phyloP scores from a whole-genome alignment of 192 early-diverging fungal genomes.

The Pilobolus umbonatus region DNA sequence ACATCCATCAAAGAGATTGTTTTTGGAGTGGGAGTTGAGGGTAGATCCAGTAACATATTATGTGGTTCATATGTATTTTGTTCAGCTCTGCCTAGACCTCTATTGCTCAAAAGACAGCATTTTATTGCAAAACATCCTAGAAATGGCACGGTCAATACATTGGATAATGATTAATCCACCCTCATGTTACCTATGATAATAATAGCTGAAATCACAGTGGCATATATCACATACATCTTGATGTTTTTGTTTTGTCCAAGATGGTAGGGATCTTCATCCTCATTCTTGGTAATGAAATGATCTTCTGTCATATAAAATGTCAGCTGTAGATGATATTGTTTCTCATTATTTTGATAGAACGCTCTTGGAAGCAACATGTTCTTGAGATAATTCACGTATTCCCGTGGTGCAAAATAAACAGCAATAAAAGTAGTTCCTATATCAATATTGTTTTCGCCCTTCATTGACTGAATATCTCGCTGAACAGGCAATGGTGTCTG shows the following conservation, averaged over 20 bases:
- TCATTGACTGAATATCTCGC: constrained; percentile 20
- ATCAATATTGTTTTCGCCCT: constrained; percentile 18
- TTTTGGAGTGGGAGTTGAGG: not conserved
- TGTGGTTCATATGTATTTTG: too few relatives aligned
- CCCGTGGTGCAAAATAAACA: constrained; percentile 24
- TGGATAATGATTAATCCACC: not conserved
- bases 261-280: not conserved
- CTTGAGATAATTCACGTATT: constrained; percentile 6
- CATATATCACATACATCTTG: not conserved
- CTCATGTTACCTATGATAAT: not conserved
- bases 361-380: not conserved
- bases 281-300: not conserved
- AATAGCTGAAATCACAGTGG: not conserved
- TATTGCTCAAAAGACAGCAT: not conserved
- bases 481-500: not conserved
- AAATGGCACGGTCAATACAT: not conserved
- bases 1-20: constrained; percentile 14
- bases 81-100: not conserved
- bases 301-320: constrained; percentile 10
- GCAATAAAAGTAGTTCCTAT: constrained; percentile 10
- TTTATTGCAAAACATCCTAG: not conserved
- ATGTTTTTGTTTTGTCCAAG: not conserved
- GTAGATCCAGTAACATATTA: too few relatives aligned
- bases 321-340: constrained; percentile 18
- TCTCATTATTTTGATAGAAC: not conserved